These are phyloP conservation scores for Coemansia sp. DNA, from an alignment of 192 early-diverging fungal species.

Conservation along the genomic window DNA sequence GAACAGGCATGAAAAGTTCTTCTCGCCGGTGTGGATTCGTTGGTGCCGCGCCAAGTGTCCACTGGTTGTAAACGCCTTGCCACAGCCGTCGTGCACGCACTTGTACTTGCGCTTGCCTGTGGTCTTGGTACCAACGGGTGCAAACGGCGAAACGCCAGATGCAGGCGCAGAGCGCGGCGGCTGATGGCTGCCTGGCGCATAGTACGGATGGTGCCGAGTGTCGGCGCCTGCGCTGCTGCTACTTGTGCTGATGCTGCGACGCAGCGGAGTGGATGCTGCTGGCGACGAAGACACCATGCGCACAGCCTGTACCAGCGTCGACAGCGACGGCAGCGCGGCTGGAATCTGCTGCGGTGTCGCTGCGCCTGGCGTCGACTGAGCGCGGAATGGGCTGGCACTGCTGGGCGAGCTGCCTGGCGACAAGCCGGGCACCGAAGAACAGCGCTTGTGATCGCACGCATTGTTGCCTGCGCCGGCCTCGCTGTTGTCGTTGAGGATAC, in stretches of 20 bases:
- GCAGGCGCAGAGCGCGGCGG: background rate
- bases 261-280: background rate
- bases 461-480: slow-evolving; percentile 6
- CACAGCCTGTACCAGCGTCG: slow-evolving; percentile 30
- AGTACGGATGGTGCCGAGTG: slow-evolving; percentile 1
- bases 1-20: slow-evolving; percentile 70
- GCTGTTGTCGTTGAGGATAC: slow-evolving; percentile 41
- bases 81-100: slow-evolving; percentile 63
- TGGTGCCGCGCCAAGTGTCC: slow-evolving; percentile 79
- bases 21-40: slow-evolving; percentile 82
- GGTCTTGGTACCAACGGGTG: slow-evolving; percentile 4
- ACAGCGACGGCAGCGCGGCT: slow-evolving; percentile 26
- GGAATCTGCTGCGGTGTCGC: slow-evolving; percentile 23
- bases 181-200: background rate
- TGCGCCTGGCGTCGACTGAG: slow-evolving; percentile 14
- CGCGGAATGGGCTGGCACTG: slow-evolving; percentile 8
- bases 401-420: slow-evolving; percentile 20
- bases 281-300: slow-evolving; percentile 8
- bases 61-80: slow-evolving; percentile 77
- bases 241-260: slow-evolving; percentile 1
- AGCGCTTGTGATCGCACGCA: slow-evolving; percentile 1
- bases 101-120: slow-evolving; percentile 66
- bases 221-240: background rate
- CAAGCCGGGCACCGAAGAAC: slow-evolving; percentile 6
- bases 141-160: background rate